Conservation (phyloP, 257 asterid species). For the Solanum arcanum region DNA sequence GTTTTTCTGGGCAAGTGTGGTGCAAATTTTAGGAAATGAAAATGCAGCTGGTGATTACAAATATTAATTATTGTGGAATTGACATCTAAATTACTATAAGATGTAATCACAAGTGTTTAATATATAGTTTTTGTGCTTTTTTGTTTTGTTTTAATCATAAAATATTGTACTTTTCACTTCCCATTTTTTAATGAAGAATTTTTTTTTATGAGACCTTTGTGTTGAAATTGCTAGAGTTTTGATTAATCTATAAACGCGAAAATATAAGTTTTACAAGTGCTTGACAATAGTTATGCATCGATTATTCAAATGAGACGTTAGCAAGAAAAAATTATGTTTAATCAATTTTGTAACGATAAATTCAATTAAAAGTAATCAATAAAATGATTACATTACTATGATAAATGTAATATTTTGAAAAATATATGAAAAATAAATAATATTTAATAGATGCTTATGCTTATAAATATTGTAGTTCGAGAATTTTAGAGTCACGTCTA, state of each 20-base stretch:
- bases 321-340: not conserved
- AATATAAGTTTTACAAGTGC: not conserved
- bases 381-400: too few species aligned
- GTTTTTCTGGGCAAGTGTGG: conserved; percentile 2
- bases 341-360: not conserved
- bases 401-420: too few species aligned
- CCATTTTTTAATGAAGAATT: not conserved
- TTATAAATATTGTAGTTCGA: too few species aligned
- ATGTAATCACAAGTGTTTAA: not conserved
- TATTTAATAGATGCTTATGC: too few species aligned
- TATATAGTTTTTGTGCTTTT: not conserved
- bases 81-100: not conserved
- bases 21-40: not conserved
- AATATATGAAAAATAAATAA: too few species aligned
- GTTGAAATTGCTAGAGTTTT: not conserved
- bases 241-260: not conserved
- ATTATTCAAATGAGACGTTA: not conserved
- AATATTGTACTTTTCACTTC: not conserved
- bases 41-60: not conserved
- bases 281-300: not conserved
- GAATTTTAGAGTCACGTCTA: too few species aligned
- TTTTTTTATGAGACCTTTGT: not conserved
- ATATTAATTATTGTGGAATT: not conserved
- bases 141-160: not conserved
- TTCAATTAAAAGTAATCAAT: too few species aligned